phyloP scores from a whole-genome alignment of 441 rosid genomes.

The Brassica hybrid region DNA sequence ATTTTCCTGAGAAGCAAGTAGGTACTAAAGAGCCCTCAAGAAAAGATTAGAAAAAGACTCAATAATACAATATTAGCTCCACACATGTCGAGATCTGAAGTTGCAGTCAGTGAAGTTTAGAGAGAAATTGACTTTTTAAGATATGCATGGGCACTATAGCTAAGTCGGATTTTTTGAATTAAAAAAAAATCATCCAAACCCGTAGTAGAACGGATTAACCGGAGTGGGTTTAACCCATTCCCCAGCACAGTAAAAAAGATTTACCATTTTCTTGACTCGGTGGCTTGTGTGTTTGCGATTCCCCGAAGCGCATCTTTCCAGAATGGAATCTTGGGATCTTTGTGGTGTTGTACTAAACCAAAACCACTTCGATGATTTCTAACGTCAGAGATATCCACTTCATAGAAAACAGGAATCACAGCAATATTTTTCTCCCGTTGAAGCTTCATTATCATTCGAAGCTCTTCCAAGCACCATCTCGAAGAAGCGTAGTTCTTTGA shows the following conservation, averaged over 20 bases:
- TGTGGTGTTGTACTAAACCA: neutral
- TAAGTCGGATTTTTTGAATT: too few species aligned
- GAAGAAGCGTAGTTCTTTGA: slow-evolving; percentile 22
- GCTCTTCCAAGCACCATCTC: slow-evolving; percentile 31
- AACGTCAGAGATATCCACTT: slow-evolving; percentile 5
- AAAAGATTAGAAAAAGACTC: too few species aligned
- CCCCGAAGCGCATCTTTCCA: neutral
- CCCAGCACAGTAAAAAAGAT: too few species aligned
- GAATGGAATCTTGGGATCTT: neutral
- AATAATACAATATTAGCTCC: too few species aligned
- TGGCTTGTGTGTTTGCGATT: neutral
- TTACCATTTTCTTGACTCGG: neutral
- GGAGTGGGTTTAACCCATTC: too few species aligned
- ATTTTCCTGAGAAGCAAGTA: neutral
- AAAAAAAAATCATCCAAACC: too few species aligned
- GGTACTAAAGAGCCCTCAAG: too few species aligned
- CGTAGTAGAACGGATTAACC: too few species aligned
- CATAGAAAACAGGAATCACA: slow-evolving; percentile 27
- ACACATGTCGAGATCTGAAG: too few species aligned
- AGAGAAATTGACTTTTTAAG: too few species aligned
- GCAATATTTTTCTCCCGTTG: fast-evolving
- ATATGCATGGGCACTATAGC: too few species aligned
- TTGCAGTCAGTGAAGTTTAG: too few species aligned
- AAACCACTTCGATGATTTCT: slow-evolving; percentile 6
- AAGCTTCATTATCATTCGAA: slow-evolving; percentile 8